Evolutionary conservation across 306 rosid species (phyloP), one percentile per base, ranked within the genome.

Genomic region (Rubus parviflorus): DNA sequence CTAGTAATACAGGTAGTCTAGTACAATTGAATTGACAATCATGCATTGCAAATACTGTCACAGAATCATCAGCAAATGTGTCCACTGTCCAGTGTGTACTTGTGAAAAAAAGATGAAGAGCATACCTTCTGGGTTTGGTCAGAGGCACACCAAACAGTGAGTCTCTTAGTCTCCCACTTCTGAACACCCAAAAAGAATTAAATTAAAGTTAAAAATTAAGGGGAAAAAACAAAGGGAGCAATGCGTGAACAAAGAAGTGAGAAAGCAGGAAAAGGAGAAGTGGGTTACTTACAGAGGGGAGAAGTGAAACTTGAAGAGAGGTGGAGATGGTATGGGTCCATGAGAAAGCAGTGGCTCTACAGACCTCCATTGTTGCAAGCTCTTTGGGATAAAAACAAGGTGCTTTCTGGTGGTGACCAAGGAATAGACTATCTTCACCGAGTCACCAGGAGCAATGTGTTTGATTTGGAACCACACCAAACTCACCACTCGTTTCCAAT

Each of bases 251-350:
- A 69, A 45, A 42, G 4, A 45, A 67, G 52, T 43, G 75, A 74
- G 38, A 19, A 78, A 43, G 6, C 46, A 5, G 17, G 11, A 68
- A 19, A 37, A 72, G 41, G 46, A 49, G 79, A 58, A 46, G 71
- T 41, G 61, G 46, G 47, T 23, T 13, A 78, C 93, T 81, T 72
- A 92, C 97, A 6, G 85, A 74, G 46, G 83, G 81, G 76, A 88
- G 70, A 7, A 30, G 90, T 45, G 95, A 85, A 35, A 81, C 62
- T 57, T 75, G 93, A 70, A 86, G 85, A 19, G 90, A 81, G 47
- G 89, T 79, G 72, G 81, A 86, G 75, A 90, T 70, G 4, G 83
- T 80, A 79, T 85, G 86, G 57, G 85, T 84, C 93, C 98, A 88
- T 22, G 87, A 85, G 67, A 92, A 75, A 58, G 91, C 81, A 73